A percentile compares a stretch with the other conserved stretches of the same genome.
These are phyloP conservation scores for Articulospora tetracladia DNA, from an alignment of 495 filamentous ascomycete genomes.

Conservation along the genomic window DNA sequence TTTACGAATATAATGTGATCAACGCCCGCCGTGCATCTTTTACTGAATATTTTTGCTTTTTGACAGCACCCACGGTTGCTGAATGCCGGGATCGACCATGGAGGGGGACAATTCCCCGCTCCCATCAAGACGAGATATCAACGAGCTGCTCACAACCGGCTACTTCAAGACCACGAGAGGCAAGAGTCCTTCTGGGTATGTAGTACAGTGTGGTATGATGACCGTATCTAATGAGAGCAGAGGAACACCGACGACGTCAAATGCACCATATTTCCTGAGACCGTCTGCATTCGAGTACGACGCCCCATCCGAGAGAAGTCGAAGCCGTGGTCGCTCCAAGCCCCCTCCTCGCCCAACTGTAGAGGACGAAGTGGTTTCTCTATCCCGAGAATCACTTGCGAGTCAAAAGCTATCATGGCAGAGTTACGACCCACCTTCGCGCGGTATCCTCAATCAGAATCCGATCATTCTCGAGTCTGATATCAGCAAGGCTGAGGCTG, in stretches of 20 bases:
- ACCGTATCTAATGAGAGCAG: background rate
- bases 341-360: slow-evolving; percentile 20
- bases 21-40: background rate
- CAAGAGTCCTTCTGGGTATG: slow-evolving; percentile 19
- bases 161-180: slow-evolving; percentile 21
- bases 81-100: slow-evolving; percentile 15
- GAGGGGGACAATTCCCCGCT: slow-evolving; percentile 5
- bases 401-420: background rate
- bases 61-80: background rate
- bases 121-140: slow-evolving; percentile 21
- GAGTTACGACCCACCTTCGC: slow-evolving; percentile 24
- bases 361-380: slow-evolving; percentile 24
- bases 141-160: slow-evolving; percentile 23
- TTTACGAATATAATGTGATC: slow-evolving; percentile 4
- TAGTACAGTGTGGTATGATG: background rate
- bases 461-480: slow-evolving; percentile 26
- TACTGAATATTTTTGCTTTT: background rate
- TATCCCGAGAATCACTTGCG: slow-evolving; percentile 18
- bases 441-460: slow-evolving; percentile 25
- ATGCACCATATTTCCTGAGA: background rate
- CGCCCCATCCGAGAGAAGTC: background rate
- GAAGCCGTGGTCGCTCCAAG: slow-evolving; percentile 10
- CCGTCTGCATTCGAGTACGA: background rate
- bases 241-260: slow-evolving; percentile 2
- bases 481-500: slow-evolving; percentile 17